These are phyloP conservation scores for Populus ilicifolia DNA, from an alignment of 345 rosid species.

Conservation along the genomic window DNA sequence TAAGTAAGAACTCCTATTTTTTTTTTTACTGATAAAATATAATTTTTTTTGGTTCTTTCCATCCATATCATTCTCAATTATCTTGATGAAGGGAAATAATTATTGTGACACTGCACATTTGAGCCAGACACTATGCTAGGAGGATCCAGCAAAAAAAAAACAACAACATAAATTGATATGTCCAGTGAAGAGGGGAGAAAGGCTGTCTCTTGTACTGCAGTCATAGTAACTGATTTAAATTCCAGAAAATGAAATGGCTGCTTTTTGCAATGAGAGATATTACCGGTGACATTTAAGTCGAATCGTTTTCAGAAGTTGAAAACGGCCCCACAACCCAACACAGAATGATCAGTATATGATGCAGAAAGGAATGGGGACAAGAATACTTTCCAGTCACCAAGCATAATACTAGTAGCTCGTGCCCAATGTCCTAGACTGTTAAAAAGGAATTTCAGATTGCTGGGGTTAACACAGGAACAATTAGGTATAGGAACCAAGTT, in stretches of 20 bases:
- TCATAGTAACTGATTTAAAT: neutral
- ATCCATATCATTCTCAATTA: too few relatives aligned
- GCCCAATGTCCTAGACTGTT: neutral
- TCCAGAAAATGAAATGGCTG: neutral
- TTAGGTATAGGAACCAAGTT: neutral
- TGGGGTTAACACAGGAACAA: neutral
- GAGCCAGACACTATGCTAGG: neutral
- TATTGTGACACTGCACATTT: too few relatives aligned
- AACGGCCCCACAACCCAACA: neutral
- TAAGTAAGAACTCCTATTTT: accelerated
- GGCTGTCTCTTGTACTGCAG: neutral
- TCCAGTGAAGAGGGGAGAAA: neutral
- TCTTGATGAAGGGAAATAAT: accelerated
- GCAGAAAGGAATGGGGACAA: neutral
- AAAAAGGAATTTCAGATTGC: neutral
- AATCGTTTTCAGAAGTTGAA: neutral
- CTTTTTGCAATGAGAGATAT: neutral
- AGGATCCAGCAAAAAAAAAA: neutral
- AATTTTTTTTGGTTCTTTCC: too few relatives aligned
- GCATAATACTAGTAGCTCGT: neutral
- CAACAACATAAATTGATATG: neutral
- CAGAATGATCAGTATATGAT: neutral
- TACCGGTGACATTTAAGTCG: neutral
- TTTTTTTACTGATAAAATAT: too few relatives aligned
- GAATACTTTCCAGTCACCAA: neutral